A percentile compares a stretch with the other conserved stretches of the same genome.
Conservation (phyloP, 75 land plant genomes). For the Selaginella tamariscina region DNA sequence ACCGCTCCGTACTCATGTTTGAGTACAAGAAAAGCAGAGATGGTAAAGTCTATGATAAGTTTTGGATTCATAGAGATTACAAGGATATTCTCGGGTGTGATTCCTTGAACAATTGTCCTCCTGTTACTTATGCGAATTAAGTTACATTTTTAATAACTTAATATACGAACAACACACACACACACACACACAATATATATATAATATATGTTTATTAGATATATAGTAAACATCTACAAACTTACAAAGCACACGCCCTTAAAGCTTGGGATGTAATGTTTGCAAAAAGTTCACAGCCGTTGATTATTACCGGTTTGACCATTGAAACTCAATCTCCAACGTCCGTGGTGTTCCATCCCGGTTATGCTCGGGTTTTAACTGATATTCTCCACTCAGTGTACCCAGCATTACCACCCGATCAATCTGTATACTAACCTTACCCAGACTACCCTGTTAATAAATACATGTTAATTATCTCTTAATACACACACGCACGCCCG, state of each 20-base stretch:
- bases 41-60: slow-evolving; percentile 59
- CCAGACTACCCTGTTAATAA: slow-evolving; percentile 21
- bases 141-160: too few relatives aligned
- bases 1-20: slow-evolving; percentile 52
- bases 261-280: too few relatives aligned
- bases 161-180: too few relatives aligned
- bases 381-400: slow-evolving; percentile 23
- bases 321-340: slow-evolving; percentile 24
- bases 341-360: slow-evolving; percentile 27
- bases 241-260: too few relatives aligned
- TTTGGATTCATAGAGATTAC: slow-evolving; percentile 59
- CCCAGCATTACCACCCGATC: slow-evolving; percentile 25
- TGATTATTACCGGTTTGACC: slow-evolving; percentile 16
- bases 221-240: too few relatives aligned
- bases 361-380: slow-evolving; percentile 19
- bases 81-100: slow-evolving; percentile 63
- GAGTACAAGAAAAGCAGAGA: slow-evolving; percentile 75
- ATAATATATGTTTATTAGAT: too few relatives aligned
- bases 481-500: too few relatives aligned
- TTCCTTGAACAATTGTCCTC: slow-evolving; percentile 37
- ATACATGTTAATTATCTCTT: too few relatives aligned
- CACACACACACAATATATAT: too few relatives aligned
- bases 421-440: slow-evolving; percentile 24
- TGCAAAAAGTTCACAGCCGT: too few relatives aligned
- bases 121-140: too few relatives aligned